Conservation (phyloP, 2,329 filamentous ascomycete species). For the Colletotrichum limetticola region DNA sequence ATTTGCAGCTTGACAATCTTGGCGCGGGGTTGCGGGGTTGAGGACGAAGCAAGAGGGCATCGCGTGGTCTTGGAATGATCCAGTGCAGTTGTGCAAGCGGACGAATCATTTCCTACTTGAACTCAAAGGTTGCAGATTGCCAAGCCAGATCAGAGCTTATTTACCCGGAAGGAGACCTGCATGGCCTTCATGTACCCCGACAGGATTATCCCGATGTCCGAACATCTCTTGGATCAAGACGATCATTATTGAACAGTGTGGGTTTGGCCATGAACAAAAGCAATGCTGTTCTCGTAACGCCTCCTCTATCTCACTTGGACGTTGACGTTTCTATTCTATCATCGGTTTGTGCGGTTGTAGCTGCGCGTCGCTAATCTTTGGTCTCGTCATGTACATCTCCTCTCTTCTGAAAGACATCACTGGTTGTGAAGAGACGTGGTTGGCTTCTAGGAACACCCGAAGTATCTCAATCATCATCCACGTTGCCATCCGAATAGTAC, state of each 20-base stretch:
- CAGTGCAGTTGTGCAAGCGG: background rate
- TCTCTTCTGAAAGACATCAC: background rate
- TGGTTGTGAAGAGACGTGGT: background rate
- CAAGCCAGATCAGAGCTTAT: background rate
- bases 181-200: background rate
- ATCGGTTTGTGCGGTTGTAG: background rate
- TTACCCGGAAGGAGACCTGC: background rate
- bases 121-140: background rate
- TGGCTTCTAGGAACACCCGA: background rate
- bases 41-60: too few species aligned
- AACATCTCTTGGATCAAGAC: background rate
- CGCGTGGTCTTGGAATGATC: background rate
- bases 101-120: background rate
- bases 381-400: background rate
- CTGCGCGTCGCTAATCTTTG: background rate
- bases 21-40: background rate
- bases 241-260: too few species aligned
- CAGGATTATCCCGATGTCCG: background rate
- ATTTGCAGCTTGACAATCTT: background rate
- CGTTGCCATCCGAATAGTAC: slow-evolving; percentile 46
- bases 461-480: background rate
- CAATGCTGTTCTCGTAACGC: background rate
- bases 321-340: background rate
- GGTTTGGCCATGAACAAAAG: too few species aligned
- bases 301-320: background rate